phyloP scores from a whole-genome alignment of 176 grass and related monocot genomes.

The Oryza meyeriana region DNA sequence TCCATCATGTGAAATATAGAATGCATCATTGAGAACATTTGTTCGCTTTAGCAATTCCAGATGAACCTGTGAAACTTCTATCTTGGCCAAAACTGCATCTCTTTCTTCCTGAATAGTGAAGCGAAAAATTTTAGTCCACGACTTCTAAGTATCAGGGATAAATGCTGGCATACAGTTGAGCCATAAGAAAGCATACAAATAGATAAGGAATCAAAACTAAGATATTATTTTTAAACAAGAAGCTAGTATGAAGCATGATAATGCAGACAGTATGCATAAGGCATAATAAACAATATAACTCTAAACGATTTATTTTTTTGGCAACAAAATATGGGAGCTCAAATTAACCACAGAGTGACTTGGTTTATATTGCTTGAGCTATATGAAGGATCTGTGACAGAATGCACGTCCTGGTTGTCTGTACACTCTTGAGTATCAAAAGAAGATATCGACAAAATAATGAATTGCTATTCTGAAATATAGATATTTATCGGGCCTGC shows the following conservation, averaged over 20 bases:
- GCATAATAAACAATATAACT: neutral
- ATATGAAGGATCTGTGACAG: conserved; percentile 14
- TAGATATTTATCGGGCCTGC: neutral
- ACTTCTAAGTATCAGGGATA: neutral
- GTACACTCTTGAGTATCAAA: neutral
- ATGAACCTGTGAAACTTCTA: conserved; percentile 91
- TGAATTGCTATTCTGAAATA: conserved; percentile 8
- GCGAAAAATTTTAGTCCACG: neutral
- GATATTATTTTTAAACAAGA: neutral
- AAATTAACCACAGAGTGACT: neutral
- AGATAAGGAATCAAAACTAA: neutral
- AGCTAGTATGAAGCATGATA: neutral
- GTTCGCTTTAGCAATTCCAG: conserved; percentile 84
- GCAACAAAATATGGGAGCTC: neutral
- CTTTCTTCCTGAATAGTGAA: conserved; percentile 73
- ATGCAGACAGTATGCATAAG: neutral
- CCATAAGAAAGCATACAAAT: neutral
- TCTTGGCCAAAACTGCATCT: conserved; percentile 92
- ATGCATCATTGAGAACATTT: conserved; percentile 89
- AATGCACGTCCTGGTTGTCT: conserved; percentile 18
- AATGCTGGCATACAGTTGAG: neutral
- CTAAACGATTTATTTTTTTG: neutral
- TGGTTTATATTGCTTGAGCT: conserved; percentile 5
- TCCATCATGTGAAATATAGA: conserved; percentile 90
- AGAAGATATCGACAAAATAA: neutral